Evolutionary conservation across 305 asterid genomes (phyloP).

Genomic region (Solanum chacoense): DNA sequence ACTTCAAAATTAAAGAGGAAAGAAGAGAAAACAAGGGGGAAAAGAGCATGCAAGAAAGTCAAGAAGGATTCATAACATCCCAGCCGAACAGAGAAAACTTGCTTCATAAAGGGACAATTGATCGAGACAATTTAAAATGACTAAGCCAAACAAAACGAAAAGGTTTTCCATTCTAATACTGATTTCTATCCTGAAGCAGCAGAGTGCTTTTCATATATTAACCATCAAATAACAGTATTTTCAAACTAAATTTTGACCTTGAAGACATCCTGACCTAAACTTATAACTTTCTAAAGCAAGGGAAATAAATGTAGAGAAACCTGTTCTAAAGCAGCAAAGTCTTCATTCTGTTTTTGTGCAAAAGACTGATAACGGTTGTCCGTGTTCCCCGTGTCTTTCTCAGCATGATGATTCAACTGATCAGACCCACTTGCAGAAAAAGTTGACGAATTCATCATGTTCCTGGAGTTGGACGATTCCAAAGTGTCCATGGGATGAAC

Average conservation of each 20-base stretch:
- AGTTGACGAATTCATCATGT: slow-evolving; percentile 22
- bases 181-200: not conserved
- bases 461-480: slow-evolving; percentile 41
- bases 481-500: slow-evolving; percentile 49
- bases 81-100: not conserved
- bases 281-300: not conserved
- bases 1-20: not conserved
- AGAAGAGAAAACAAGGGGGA: not conserved
- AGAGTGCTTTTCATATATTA: not conserved
- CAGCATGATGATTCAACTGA: slow-evolving; percentile 32
- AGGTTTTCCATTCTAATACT: not conserved
- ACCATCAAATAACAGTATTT: not conserved
- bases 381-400: slow-evolving; percentile 6
- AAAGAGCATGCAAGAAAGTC: not conserved
- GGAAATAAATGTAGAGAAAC: slow-evolving; percentile 29
- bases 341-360: slow-evolving; percentile 71
- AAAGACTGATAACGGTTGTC: slow-evolving; percentile 30
- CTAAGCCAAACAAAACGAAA: not conserved
- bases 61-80: not conserved
- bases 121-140: not conserved
- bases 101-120: not conserved
- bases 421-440: slow-evolving; percentile 38
- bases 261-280: not conserved
- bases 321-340: slow-evolving; percentile 95
- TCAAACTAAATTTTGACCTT: not conserved